Conservation (phyloP, 177 flowering plant genomes). For the Telopea speciosissima region DNA sequence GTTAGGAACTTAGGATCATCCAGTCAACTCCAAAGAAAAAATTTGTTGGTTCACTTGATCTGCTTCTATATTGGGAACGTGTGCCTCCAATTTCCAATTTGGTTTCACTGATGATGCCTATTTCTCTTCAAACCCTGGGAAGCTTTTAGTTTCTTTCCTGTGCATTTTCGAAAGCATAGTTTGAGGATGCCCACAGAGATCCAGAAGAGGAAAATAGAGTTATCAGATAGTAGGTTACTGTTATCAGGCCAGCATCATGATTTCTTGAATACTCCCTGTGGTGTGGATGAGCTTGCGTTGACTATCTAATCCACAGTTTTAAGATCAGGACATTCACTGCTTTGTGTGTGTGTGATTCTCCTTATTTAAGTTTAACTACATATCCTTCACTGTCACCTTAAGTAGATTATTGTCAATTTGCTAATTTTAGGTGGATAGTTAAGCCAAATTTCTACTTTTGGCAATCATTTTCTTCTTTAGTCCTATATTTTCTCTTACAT, state of each 20-base stretch:
- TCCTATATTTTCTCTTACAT: too few relatives aligned
- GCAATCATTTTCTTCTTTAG: background rate
- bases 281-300: background rate
- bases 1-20: slow-evolving; percentile 2
- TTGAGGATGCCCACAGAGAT: background rate
- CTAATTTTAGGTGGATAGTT: background rate
- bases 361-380: too few relatives aligned
- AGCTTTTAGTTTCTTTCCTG: background rate
- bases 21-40: too few relatives aligned
- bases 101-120: too few relatives aligned
- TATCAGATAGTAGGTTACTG: too few relatives aligned
- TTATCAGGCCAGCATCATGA: background rate
- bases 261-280: background rate
- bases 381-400: background rate
- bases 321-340: too few relatives aligned
- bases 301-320: too few relatives aligned
- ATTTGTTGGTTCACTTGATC: background rate
- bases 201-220: too few relatives aligned
- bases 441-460: background rate
- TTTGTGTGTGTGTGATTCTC: too few relatives aligned
- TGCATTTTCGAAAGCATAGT: background rate
- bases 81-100: background rate
- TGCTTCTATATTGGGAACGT: background rate
- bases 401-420: background rate
- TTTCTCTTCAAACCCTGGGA: too few relatives aligned